Evolutionary conservation across 1,284 basidiomycete species (phyloP), one percentile per base, ranked within the genome.

Genomic region (Moesziomyces antarcticus): DNA sequence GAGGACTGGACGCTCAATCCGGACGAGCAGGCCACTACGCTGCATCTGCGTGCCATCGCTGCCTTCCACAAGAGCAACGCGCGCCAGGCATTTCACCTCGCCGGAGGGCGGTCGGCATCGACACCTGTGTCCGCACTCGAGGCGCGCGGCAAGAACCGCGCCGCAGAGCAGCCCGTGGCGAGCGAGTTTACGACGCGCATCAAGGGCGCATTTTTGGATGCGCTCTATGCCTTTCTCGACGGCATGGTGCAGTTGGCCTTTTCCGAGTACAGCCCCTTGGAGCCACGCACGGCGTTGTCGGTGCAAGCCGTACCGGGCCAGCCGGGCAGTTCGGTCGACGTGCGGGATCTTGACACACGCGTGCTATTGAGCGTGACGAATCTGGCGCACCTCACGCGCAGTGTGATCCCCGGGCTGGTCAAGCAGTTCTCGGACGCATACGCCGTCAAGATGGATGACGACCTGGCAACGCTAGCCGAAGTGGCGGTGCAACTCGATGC

Each of bases 301-400:
- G 69, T 78, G 20, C 71, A 77, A 56, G 49, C 69, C 3, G 65
- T 73, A 2, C 73, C 69, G 3, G 75, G 75, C 6, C 71, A 51
- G 18, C 33, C 56, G 11, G 64, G 52, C 1, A 71, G 75, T 22
- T 75, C 80, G 35, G 75, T 84, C 42, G 81, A 85, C 52, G 75
- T 85, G 3, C 51, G 78, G 18, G 82, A 84, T 49, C 73, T 84
- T 11, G 93, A 97, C 81, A 92, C 89, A 20, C 90, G 96, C 46
- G 87, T 97, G 50, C 87, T 99, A 22, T 86, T 98, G 41, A 93
- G 96, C 42, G 88, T 98, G 21, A 93, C 93, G 11, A 97, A 98
- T 83, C 90, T 99, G 70, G 88, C 89, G 7, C 89, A 94, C 76
- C 87, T 99, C 22, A 89, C 89, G 56, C 87, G 88, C 51, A 86